Conservation (phyloP, 306 rosid species). For the Cyamopsis tetragonoloba region DNA sequence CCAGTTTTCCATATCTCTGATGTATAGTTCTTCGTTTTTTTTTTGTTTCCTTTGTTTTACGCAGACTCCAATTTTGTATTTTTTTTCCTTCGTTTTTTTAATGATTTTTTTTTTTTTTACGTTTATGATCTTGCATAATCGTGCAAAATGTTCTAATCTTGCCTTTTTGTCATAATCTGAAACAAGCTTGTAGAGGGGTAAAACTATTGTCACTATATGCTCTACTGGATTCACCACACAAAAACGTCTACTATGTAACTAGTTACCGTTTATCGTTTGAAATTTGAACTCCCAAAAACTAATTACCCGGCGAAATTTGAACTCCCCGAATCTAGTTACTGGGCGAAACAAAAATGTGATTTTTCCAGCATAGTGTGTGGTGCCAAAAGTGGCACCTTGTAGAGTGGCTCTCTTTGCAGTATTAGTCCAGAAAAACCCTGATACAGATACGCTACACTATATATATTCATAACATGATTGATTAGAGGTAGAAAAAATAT, state of each 20-base stretch:
- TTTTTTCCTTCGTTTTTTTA: not conserved
- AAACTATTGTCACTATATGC: no score
- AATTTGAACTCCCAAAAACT: no score
- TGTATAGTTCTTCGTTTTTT: not conserved
- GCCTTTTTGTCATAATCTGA: not conserved
- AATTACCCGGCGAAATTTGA: no score
- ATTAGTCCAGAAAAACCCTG: not conserved
- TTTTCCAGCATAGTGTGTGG: no score
- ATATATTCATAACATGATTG: not conserved
- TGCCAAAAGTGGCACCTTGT: no score
- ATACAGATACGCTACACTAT: not conserved
- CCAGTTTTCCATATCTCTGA: not conserved
- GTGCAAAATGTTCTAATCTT: not conserved
- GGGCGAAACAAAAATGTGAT: no score
- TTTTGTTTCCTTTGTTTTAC: not conserved
- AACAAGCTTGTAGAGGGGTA: not conserved
- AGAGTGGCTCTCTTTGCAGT: not conserved
- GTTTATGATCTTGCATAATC: not conserved
- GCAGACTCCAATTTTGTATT: not conserved
- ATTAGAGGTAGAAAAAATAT: not conserved
- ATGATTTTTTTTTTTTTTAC: not conserved
- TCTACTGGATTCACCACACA: no score
- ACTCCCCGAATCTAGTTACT: no score
- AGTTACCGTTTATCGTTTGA: no score
- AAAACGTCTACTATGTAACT: no score